Percentiles rank a stretch among this genome's conserved stretches.
These are phyloP conservation scores for Boechera stricta DNA, from an alignment of 345 rosid genomes.

Conservation along the genomic window DNA sequence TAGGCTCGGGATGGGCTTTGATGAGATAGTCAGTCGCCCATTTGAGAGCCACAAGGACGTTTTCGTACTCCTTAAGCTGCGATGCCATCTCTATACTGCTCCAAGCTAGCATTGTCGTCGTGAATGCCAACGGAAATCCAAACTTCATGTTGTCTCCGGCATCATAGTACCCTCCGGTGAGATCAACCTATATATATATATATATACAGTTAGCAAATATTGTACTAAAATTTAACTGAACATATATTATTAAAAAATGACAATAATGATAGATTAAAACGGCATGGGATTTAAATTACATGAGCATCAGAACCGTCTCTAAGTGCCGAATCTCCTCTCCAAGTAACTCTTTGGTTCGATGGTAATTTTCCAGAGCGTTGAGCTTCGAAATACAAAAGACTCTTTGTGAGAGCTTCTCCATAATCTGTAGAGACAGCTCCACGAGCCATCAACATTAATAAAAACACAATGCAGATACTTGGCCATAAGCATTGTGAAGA, in stretches of 20 bases:
- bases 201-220: constrained; percentile 4
- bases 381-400: constrained; percentile 72
- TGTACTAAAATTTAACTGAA: neutral
- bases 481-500: constrained; percentile 16
- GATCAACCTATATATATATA: constrained; percentile 48
- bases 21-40: constrained; percentile 82
- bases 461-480: constrained; percentile 15
- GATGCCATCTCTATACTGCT: constrained; percentile 60
- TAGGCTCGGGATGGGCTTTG: constrained; percentile 62
- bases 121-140: constrained; percentile 78
- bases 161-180: constrained; percentile 79
- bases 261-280: no score
- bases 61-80: constrained; percentile 51
- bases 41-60: constrained; percentile 56
- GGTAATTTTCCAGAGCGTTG: constrained; percentile 85
- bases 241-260: no score
- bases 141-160: constrained; percentile 81
- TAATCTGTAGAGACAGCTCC: constrained; percentile 40
- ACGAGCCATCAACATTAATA: neutral
- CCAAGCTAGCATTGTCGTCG: constrained; percentile 74
- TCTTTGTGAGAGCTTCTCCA: constrained; percentile 62
- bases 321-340: constrained; percentile 76
- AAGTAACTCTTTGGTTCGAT: constrained; percentile 56
- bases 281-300: constrained; percentile 24
- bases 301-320: constrained; percentile 59